Evolutionary conservation across 2,329 filamentous ascomycete species (phyloP).

Genomic region (Calycina herbarum): DNA sequence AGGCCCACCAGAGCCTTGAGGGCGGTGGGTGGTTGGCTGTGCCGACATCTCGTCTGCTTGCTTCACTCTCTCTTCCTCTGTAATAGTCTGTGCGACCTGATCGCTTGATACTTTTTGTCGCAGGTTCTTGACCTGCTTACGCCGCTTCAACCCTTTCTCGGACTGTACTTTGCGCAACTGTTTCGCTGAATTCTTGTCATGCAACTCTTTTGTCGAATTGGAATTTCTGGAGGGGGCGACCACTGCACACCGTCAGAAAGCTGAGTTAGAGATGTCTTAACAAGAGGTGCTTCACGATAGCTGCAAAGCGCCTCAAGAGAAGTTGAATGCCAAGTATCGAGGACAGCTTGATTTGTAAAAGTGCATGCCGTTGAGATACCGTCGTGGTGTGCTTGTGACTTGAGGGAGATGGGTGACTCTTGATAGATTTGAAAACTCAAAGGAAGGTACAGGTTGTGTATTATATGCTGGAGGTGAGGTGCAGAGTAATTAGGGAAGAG

Average conservation of each 20-base stretch:
- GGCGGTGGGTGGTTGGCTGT: conserved; percentile 3
- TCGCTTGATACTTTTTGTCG: no score
- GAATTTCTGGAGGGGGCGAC: not conserved
- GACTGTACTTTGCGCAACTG: not conserved
- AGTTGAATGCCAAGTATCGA: not conserved
- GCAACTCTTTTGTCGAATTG: no score
- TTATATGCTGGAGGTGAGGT: conserved; percentile 1
- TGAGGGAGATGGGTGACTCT: not conserved
- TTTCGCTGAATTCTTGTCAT: no score
- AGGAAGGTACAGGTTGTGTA: not conserved
- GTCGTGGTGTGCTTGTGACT: not conserved
- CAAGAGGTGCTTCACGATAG: not conserved
- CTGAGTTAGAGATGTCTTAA: not conserved
- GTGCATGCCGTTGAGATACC: not conserved
- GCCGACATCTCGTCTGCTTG: not conserved
- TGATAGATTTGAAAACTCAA: not conserved
- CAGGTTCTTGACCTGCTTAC: no score
- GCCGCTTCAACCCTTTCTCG: not conserved
- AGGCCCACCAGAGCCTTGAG: not conserved
- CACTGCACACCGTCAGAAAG: conserved; percentile 1
- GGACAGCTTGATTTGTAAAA: not conserved
- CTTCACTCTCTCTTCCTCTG: not conserved
- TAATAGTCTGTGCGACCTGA: no score
- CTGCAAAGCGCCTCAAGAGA: not conserved
- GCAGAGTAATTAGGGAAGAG: not conserved